Evolutionary conservation across 805 yeast species (phyloP), one percentile per base, ranked within the genome.

Genomic region (Wickerhamomyces rabaulensis): DNA sequence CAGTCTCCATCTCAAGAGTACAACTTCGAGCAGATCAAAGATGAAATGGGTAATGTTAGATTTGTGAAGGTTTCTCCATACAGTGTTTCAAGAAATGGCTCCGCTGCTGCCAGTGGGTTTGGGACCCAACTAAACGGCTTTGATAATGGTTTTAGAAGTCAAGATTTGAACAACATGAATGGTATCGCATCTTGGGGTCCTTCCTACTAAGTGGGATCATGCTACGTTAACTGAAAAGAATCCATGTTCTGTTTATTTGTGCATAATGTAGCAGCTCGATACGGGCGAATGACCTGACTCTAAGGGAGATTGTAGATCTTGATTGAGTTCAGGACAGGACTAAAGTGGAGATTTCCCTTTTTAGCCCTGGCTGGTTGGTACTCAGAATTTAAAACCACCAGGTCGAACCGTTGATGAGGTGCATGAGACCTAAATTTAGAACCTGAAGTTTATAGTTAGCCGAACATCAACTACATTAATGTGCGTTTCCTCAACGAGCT

Each of bases 11-110:
- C 57, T 2, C 40, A 42, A 9, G 29, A 33, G 4, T 55, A 50
- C 33, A 47, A 45, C 2, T 44, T 52, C 26, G 55, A 50, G 6
- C 17, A 43, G 6, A 17, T 51, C 15, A 31, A 43, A 7, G 56
- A 42, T 31, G 45, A 42, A 9, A 26, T 40, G 23, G 57, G 54
- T 15, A 47, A 49, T n/a, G 26, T 53, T 7, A 45, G 45, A 4
- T 50, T 45, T 33, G 50, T 56, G n/a, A 55, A 48, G 33, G 46
- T 56, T 19, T 8, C 45, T 4, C 43, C 45, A 4, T 19, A 13
- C 20, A 33, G 36, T 33, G 20, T 33, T 20, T 16, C 36, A 16
- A 33, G 36, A 33, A 33, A 16, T 16, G 37, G 23, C 26, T 38
- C 48, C 23, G 17, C 13, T 23, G 12, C 23, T 23, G 23, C 21